phyloP scores from a whole-genome alignment of 2,329 filamentous ascomycete genomes.

The Cladosporium sp. region DNA sequence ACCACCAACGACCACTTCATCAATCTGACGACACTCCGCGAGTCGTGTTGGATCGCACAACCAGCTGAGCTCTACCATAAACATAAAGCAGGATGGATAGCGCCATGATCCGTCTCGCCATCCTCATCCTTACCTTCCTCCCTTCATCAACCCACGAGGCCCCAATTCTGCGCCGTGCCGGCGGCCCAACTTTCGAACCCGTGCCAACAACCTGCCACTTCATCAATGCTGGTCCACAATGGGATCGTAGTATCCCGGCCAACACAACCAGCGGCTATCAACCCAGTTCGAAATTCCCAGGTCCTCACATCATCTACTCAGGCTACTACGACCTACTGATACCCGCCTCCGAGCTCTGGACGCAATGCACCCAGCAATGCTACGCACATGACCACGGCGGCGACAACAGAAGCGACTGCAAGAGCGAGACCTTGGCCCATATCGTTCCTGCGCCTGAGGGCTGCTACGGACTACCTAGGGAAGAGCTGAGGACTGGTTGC shows the following conservation, averaged over 20 bases:
- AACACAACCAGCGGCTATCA: slow-evolving; percentile 20
- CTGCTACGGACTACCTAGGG: slow-evolving; percentile 31
- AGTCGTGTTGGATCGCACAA: no score
- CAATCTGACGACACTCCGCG: no score
- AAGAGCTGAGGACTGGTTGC: slow-evolving; percentile 32
- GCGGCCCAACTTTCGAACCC: slow-evolving; percentile 30
- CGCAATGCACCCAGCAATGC: slow-evolving; percentile 38
- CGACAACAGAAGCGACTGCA: slow-evolving; percentile 30
- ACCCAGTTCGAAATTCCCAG: slow-evolving; percentile 24
- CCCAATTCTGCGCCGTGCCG: neutral
- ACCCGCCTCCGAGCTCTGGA: slow-evolving; percentile 17
- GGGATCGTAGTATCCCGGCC: neutral
- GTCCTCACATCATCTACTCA: slow-evolving; percentile 27
- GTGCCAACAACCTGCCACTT: slow-evolving; percentile 35
- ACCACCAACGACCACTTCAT: no score
- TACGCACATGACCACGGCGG: slow-evolving; percentile 40
- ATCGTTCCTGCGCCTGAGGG: slow-evolving; percentile 34
- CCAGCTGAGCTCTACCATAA: neutral
- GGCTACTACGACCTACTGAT: slow-evolving; percentile 29
- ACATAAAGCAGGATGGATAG: no score
- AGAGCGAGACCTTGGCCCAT: slow-evolving; percentile 34
- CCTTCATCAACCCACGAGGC: neutral
- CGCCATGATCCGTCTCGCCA: neutral
- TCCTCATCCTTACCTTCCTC: neutral
- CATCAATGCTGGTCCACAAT: slow-evolving; percentile 27